phyloP scores from a whole-genome alignment of 2,329 filamentous ascomycete species.

The Decorospora gaudefroyi region DNA sequence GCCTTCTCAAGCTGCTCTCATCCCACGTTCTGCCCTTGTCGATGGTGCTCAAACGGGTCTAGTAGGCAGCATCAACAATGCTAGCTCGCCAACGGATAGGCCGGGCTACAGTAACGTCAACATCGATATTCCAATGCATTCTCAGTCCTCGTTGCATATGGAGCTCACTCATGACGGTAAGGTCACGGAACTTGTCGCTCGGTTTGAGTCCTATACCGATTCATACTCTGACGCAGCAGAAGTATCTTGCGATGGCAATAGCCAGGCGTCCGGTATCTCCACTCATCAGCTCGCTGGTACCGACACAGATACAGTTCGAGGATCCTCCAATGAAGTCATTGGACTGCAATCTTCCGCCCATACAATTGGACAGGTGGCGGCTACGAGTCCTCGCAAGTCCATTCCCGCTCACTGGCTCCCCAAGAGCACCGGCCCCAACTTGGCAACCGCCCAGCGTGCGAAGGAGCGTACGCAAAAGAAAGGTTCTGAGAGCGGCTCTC shows the following conservation, averaged over 20 bases:
- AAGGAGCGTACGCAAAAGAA: conserved; percentile 28
- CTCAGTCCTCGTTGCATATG: conserved; percentile 26
- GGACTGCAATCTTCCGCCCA: neutral
- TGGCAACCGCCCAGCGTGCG: conserved; percentile 32
- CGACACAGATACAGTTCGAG: conserved; percentile 13
- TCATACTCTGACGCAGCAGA: conserved; percentile 22
- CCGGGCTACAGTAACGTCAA: conserved; percentile 24
- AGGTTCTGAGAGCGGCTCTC: conserved; percentile 15
- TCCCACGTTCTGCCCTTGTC: conserved; percentile 29
- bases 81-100: conserved; percentile 18
- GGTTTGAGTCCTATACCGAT: conserved; percentile 24
- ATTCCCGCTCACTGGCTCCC: conserved; percentile 35
- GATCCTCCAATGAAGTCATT: conserved; percentile 1
- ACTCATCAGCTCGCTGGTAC: conserved; percentile 6
- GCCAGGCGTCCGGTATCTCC: conserved; percentile 2
- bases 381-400: conserved; percentile 33
- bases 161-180: conserved; percentile 36
- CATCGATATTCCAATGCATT: conserved; percentile 30
- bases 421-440: conserved; percentile 17
- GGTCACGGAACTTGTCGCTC: conserved; percentile 28
- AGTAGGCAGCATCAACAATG: conserved; percentile 5
- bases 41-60: conserved; percentile 3
- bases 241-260: conserved; percentile 11
- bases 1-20: conserved; percentile 16
- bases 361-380: neutral